phyloP scores from a whole-genome alignment of 306 rosid genomes.

The Cucurbita pepo region DNA sequence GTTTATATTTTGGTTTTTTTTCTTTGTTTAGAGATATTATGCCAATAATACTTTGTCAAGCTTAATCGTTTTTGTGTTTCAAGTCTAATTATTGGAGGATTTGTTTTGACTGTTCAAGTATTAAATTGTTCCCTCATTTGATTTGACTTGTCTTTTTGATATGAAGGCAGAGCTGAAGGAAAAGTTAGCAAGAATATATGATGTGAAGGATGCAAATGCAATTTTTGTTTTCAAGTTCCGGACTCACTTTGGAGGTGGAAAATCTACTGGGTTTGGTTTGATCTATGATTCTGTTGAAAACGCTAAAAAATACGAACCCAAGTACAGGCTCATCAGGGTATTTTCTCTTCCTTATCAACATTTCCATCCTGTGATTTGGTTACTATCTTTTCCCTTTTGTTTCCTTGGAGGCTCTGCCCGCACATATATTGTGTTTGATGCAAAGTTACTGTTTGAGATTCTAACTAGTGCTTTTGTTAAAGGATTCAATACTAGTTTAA shows the following conservation, averaged over 20 bases:
- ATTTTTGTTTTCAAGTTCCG: constrained; percentile 21
- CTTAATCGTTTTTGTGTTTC: background rate
- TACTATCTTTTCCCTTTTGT: background rate
- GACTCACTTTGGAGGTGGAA: constrained; percentile 20
- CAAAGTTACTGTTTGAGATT: background rate
- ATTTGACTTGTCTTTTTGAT: background rate
- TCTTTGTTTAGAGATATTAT: background rate
- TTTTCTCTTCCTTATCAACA: background rate
- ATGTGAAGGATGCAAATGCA: constrained; percentile 12
- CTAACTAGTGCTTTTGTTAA: background rate
- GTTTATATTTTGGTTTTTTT: background rate
- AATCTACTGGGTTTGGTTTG: constrained; percentile 19
- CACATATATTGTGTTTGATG: background rate
- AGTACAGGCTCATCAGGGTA: constrained; percentile 22
- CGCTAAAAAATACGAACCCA: constrained; percentile 18
- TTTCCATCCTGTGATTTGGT: background rate
- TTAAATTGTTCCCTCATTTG: background rate
- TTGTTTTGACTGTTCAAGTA: background rate
- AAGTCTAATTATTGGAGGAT: background rate
- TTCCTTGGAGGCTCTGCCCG: background rate
- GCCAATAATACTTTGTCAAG: background rate
- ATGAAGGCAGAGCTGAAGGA: constrained; percentile 22
- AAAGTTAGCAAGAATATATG: constrained; percentile 11
- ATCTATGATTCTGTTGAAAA: constrained; percentile 20
- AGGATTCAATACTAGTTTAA: background rate